Conservation (phyloP, 176 grass and related monocot genomes). For the Aegilops umbellulata region DNA sequence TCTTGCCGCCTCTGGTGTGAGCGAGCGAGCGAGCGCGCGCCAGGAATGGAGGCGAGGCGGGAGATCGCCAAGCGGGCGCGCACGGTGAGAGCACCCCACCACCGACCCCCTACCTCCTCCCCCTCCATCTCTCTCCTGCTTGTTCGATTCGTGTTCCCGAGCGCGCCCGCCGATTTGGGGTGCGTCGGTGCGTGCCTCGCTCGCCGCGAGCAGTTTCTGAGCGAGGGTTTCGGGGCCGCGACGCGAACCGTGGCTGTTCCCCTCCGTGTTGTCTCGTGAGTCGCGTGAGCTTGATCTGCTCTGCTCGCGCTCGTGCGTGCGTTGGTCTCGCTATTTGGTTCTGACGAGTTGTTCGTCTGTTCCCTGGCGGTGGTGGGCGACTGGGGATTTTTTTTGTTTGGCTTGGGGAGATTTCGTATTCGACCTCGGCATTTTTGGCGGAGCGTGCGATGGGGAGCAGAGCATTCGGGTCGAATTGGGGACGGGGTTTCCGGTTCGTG, state of each 20-base stretch:
- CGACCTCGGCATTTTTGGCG: background rate
- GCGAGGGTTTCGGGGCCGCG: background rate
- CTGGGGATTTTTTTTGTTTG: background rate
- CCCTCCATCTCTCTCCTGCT: background rate
- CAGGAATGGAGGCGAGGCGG: background rate
- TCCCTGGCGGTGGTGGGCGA: background rate
- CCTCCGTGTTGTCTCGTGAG: background rate
- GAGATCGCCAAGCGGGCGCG: conserved; percentile 42
- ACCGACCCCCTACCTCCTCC: no score
- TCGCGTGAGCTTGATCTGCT: background rate
- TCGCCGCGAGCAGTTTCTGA: background rate
- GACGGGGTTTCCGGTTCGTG: background rate
- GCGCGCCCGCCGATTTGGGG: background rate
- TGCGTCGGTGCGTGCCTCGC: background rate
- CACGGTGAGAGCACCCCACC: background rate
- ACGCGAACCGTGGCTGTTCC: background rate
- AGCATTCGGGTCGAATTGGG: background rate
- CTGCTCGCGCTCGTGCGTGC: background rate
- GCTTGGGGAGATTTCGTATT: background rate
- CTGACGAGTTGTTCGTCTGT: background rate
- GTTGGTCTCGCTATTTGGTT: background rate
- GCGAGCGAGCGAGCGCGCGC: background rate
- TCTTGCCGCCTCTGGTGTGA: background rate
- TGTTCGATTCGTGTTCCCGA: background rate
- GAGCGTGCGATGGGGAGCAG: background rate